Evolutionary conservation across 164 flowering plant genomes (phyloP).

Genomic region (Tetracentron sinense): DNA sequence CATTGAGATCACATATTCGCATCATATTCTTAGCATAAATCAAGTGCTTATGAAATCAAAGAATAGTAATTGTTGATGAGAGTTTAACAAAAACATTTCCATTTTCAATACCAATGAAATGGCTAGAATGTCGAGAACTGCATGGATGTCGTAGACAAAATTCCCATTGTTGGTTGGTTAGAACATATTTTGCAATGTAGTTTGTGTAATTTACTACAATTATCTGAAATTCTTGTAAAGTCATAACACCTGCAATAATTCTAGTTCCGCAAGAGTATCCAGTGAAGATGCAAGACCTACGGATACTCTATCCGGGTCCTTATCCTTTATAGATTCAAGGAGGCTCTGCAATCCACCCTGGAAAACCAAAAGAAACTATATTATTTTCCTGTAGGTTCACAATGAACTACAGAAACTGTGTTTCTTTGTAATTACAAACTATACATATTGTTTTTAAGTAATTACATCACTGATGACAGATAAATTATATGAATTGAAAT

Average conservation of each 20-base stretch:
- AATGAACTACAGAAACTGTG: neutral
- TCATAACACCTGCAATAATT: conserved; percentile 68
- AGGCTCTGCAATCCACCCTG: conserved; percentile 82
- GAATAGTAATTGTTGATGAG: neutral
- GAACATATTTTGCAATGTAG: neutral
- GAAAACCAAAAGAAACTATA: conserved; percentile 12
- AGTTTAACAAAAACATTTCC: neutral
- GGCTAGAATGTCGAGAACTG: neutral
- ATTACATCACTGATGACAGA: neutral
- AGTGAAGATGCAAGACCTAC: conserved; percentile 74
- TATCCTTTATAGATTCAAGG: conserved; percentile 60
- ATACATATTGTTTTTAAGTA: neutral
- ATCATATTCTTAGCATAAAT: conserved; percentile 11
- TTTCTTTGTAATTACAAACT: neutral
- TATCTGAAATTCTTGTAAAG: neutral
- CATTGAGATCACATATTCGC: conserved; percentile 9
- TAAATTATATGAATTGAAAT: neutral
- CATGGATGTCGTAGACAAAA: neutral
- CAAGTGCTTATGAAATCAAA: conserved; percentile 2
- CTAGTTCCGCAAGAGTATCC: conserved; percentile 79
- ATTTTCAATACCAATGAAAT: neutral
- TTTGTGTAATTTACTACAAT: neutral
- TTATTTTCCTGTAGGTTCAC: conserved; percentile 3
- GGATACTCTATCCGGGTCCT: conserved; percentile 87
- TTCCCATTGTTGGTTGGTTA: neutral